Conservation (phyloP, 2,329 filamentous ascomycete genomes). For the Rutstroemia sydowiana region DNA sequence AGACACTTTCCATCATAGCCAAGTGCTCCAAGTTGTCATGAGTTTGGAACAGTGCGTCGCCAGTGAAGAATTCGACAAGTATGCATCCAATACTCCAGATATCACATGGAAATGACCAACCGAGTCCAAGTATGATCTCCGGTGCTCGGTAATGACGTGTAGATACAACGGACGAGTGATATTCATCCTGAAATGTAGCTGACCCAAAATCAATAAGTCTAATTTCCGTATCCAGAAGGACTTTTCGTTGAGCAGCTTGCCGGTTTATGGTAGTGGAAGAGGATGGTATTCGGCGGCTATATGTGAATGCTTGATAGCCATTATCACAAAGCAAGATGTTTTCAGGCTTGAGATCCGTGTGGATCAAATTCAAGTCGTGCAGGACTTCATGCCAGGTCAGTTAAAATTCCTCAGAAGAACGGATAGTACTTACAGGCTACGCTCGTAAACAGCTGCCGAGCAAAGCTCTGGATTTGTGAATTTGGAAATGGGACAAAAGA, state of each 20-base stretch:
- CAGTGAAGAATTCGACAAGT: slow-evolving; percentile 64
- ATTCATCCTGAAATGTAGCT: slow-evolving; percentile 66
- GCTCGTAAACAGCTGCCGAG: slow-evolving; percentile 91
- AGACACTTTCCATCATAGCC: slow-evolving; percentile 69
- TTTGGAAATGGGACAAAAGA: slow-evolving; percentile 95
- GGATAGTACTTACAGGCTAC: slow-evolving; percentile 72
- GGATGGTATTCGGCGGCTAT: slow-evolving; percentile 62
- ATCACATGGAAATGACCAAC: slow-evolving; percentile 66
- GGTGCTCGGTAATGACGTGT: slow-evolving; percentile 64
- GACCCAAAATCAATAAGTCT: slow-evolving; percentile 65
- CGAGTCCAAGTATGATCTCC: slow-evolving; percentile 63
- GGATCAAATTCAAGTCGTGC: slow-evolving; percentile 94
- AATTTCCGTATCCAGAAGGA: slow-evolving; percentile 62
- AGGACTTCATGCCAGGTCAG: slow-evolving; percentile 53
- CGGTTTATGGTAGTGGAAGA: slow-evolving; percentile 53
- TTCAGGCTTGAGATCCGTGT: slow-evolving; percentile 71
- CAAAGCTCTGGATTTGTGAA: slow-evolving; percentile 96
- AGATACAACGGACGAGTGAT: slow-evolving; percentile 64
- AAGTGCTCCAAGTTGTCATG: slow-evolving; percentile 66
- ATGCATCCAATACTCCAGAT: slow-evolving; percentile 72
- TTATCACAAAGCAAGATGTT: slow-evolving; percentile 62
- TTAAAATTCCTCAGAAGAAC: not conserved
- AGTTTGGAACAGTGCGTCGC: slow-evolving; percentile 64
- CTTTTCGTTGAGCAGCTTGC: slow-evolving; percentile 55
- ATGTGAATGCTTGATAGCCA: slow-evolving; percentile 62